Evolutionary conservation across 345 rosid species (phyloP).

Genomic region (Populus euphratica): DNA sequence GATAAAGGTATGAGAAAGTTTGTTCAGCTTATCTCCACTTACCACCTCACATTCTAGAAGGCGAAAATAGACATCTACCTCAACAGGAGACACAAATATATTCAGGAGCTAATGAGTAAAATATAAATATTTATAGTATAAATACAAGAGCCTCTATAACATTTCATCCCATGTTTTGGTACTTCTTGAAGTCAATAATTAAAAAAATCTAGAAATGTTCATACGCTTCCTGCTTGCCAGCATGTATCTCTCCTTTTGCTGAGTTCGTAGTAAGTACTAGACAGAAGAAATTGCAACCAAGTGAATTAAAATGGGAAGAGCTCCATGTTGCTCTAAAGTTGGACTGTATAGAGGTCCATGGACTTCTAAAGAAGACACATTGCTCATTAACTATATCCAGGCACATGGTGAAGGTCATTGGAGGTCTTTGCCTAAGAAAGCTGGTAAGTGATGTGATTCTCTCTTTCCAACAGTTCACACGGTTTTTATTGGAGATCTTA

Average conservation of each 20-base stretch:
- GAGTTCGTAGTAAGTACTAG: neutral
- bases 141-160: too few relatives aligned
- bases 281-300: neutral
- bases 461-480: neutral
- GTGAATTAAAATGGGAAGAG: conserved; percentile 30
- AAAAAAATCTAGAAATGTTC: too few relatives aligned
- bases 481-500: conserved; percentile 32
- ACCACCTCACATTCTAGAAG: neutral
- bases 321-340: conserved; percentile 47
- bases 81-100: too few relatives aligned
- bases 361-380: conserved; percentile 37
- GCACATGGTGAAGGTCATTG: conserved; percentile 45
- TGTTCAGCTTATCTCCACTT: neutral
- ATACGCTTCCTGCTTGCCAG: neutral
- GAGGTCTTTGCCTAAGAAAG: conserved; percentile 43
- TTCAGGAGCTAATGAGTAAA: too few relatives aligned
- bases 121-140: too few relatives aligned
- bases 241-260: neutral
- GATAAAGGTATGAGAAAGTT: neutral
- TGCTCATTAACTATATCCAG: conserved; percentile 32
- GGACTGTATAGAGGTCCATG: conserved; percentile 47
- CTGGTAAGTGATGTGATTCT: conserved; percentile 22
- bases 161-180: too few relatives aligned
- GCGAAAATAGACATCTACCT: neutral
- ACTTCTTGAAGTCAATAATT: neutral